Conservation (phyloP, 2,329 filamentous ascomycete genomes). For the Zymoseptoria pseudotritici region DNA sequence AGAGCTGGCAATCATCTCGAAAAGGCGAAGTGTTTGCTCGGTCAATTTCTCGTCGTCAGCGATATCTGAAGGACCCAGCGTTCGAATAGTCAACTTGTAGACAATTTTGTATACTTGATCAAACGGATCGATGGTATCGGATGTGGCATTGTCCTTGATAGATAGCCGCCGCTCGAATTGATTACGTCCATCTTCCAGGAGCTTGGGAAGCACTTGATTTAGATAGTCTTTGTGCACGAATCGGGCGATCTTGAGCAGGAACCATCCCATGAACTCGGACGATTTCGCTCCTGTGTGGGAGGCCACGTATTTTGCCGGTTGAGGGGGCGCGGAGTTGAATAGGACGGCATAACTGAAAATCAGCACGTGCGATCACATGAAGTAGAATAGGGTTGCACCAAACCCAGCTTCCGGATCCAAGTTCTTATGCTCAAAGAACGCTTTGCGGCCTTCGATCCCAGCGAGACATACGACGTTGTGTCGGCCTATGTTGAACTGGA, state of each 20-base stretch:
- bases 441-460: constrained; percentile 36
- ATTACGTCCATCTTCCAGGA: constrained; percentile 39
- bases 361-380: too few relatives aligned
- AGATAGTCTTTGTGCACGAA: constrained; percentile 4
- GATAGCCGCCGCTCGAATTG: constrained; percentile 25
- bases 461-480: constrained; percentile 40
- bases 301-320: constrained; percentile 15
- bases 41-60: constrained; percentile 41
- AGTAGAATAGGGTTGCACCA: not conserved
- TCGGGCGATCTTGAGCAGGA: constrained; percentile 23
- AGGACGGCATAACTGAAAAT: constrained; percentile 22
- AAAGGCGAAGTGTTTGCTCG: constrained; percentile 38
- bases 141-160: constrained; percentile 25
- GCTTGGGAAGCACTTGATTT: constrained; percentile 31
- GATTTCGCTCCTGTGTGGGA: constrained; percentile 12
- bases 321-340: constrained; percentile 22
- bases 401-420: constrained; percentile 38
- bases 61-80: constrained; percentile 47
- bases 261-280: constrained; percentile 19
- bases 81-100: constrained; percentile 52
- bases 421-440: constrained; percentile 41
- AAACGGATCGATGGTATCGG: constrained; percentile 45
- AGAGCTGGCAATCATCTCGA: constrained; percentile 41
- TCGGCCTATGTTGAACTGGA: constrained; percentile 44
- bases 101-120: constrained; percentile 47